These are phyloP conservation scores for Ophiostoma sp. DNA, from an alignment of 2,329 filamentous ascomycete genomes.

Conservation along the genomic window DNA sequence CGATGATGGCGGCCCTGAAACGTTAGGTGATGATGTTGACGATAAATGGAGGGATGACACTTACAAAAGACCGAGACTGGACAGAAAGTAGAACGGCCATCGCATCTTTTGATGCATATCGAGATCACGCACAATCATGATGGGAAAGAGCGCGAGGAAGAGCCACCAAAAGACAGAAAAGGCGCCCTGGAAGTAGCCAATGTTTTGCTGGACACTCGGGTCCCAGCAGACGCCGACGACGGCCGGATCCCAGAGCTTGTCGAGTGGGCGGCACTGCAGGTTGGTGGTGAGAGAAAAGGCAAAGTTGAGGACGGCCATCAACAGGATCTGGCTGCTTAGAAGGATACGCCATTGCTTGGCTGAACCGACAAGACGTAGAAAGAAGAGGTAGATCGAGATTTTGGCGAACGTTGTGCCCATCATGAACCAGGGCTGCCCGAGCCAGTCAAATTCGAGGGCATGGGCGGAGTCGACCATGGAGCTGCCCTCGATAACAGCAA, in stretches of 20 bases:
- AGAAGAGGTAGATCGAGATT: slow-evolving; percentile 42
- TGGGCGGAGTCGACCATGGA: slow-evolving; percentile 32
- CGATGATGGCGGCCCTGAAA: slow-evolving; percentile 37
- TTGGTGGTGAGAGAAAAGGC: slow-evolving; percentile 39
- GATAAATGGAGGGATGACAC: slow-evolving; percentile 19
- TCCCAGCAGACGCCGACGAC: slow-evolving; percentile 39
- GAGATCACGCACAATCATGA: slow-evolving; percentile 38
- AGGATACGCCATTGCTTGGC: slow-evolving; percentile 37
- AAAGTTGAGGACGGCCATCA: slow-evolving; percentile 39
- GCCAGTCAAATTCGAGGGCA: slow-evolving; percentile 40
- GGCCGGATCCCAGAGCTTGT: slow-evolving; percentile 40
- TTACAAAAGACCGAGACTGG: slow-evolving; percentile 36
- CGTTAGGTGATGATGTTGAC: background rate
- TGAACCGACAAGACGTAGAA: slow-evolving; percentile 37
- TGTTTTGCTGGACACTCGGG: slow-evolving; percentile 36
- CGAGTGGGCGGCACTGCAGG: slow-evolving; percentile 42
- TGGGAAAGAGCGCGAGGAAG: slow-evolving; percentile 40
- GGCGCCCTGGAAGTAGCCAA: slow-evolving; percentile 42
- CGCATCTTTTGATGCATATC: slow-evolving; percentile 34
- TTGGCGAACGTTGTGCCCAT: slow-evolving; percentile 40
- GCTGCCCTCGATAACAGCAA: slow-evolving; percentile 39
- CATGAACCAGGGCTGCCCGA: slow-evolving; percentile 42
- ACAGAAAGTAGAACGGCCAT: slow-evolving; percentile 41
- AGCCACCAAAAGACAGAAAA: slow-evolving; percentile 42
- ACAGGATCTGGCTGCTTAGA: slow-evolving; percentile 36